Evolutionary conservation across 2,329 filamentous ascomycete genomes (phyloP), one percentile per base, ranked within the genome.

Genomic region (Aspergillus unguis): DNA sequence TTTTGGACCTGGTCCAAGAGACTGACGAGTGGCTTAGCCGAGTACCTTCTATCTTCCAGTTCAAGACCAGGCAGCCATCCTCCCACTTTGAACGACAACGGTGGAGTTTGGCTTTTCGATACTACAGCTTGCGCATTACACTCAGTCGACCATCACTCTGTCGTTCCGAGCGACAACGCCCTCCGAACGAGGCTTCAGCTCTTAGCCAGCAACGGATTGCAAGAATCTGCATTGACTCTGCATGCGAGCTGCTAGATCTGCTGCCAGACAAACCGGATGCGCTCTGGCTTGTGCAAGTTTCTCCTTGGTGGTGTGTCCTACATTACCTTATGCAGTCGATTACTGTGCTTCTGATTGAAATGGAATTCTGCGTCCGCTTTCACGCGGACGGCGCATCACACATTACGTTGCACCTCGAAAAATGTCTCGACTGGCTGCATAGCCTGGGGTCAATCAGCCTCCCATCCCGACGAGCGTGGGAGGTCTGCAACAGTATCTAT

Each of bases 291-390:
- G 65, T 68, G 28, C 58, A 58, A 11, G 56, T 69, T 4, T 62
- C 65, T 1, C 70, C 71, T 6, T 76, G 74, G 73, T 75, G 70
- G 68, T 71, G 62, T 54, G 58, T 73, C 9, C 56, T 75, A 28
- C 72, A 75, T 49, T 71, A 68, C 50, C 53, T 75, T n/a, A 70
- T 75, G 54, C 74, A 75, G 57, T 61, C 71, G 9, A 65, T 63
- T 1, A 65, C 67, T 3, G 64, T 75, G 4, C 61, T 74, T 25
- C 62, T 74, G 46, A 68, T 70, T 8, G 64, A 72, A 50, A 49
- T 49, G 47, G 47, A 49, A 9, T 49, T 49, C 10, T 49, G 47
- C 23, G 40, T 49, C 53, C 38, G 47, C 7, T 49, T 49, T 32
- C 47, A 49, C 29, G 47, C 47, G 3, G 47, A 49, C 7, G 47